These are phyloP conservation scores for Dactylellina leptospora DNA, from an alignment of 2,329 filamentous ascomycete genomes.

Conservation along the genomic window DNA sequence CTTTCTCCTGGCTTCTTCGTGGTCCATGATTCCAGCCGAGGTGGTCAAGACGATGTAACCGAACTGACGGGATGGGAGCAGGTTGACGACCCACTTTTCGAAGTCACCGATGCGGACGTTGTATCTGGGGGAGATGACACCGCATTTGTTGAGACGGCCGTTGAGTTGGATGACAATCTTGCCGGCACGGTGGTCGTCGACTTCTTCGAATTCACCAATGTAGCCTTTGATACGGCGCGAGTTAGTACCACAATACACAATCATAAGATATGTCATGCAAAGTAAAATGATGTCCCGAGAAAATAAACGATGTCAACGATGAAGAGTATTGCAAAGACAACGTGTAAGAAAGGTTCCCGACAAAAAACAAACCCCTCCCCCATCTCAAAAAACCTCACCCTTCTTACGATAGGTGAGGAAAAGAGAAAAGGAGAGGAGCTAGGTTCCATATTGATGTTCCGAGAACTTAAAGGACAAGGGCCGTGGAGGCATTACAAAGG, in stretches of 20 bases:
- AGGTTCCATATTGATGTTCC: slow-evolving; percentile 78
- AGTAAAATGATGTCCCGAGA: slow-evolving; percentile 80
- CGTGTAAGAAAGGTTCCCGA: slow-evolving; percentile 80
- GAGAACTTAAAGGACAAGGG: slow-evolving; percentile 99
- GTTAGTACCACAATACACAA: slow-evolving; percentile 20
- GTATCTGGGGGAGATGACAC: slow-evolving; percentile 98
- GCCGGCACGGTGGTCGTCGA: slow-evolving; percentile 99
- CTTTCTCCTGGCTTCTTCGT: slow-evolving; percentile 99
- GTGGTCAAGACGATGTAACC: slow-evolving; percentile 99
- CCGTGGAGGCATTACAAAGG: slow-evolving; percentile 75
- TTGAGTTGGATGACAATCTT: slow-evolving; percentile 99
- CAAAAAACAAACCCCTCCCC: slow-evolving; percentile 65
- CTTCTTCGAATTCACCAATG: slow-evolving; percentile 99
- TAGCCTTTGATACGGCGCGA: slow-evolving; percentile 75
- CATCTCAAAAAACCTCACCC: slow-evolving; percentile 61
- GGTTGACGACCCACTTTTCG: slow-evolving; percentile 99
- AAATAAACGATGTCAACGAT: slow-evolving; percentile 79
- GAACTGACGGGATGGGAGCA: slow-evolving; percentile 99
- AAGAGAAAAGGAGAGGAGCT: slow-evolving; percentile 29
- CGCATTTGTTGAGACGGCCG: slow-evolving; percentile 69
- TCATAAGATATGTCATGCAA: slow-evolving; percentile 47
- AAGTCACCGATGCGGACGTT: slow-evolving; percentile 97
- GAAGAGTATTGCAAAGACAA: slow-evolving; percentile 67
- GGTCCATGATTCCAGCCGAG: slow-evolving; percentile 99
- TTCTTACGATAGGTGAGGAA: slow-evolving; percentile 54